Conservation (phyloP, 148 eudicot genomes). For the Cornus florida region DNA sequence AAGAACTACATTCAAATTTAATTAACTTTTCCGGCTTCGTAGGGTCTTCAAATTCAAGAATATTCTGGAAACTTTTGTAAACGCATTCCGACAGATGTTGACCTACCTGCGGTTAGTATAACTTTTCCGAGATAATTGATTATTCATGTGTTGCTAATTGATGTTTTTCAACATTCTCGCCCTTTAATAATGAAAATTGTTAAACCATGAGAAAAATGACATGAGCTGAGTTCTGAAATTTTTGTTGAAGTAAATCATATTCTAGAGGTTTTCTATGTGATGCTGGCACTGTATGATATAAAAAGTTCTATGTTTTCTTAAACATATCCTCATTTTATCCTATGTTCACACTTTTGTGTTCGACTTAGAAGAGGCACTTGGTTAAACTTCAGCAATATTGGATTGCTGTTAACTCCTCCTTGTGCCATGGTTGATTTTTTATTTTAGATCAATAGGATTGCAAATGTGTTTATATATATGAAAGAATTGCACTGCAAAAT, state of each 20-base stretch:
- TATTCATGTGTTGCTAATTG: background rate
- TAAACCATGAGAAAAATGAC: background rate
- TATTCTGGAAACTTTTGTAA: conserved; percentile 94
- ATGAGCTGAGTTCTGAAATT: background rate
- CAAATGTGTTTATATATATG: no score
- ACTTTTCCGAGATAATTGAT: conserved; percentile 13
- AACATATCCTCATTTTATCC: no score
- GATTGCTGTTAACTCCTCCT: no score
- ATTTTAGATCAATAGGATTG: no score
- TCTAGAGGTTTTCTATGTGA: no score
- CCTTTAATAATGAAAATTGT: background rate
- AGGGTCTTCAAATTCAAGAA: conserved; percentile 96
- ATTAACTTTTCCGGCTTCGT: background rate
- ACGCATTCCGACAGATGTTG: conserved; percentile 98
- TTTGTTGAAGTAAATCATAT: background rate
- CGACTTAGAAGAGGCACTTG: no score
- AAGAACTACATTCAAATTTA: background rate
- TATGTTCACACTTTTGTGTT: no score
- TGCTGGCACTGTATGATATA: no score
- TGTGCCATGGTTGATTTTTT: no score
- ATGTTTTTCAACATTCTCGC: background rate
- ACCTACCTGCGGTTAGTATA: conserved; percentile 84
- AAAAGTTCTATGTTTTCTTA: no score
- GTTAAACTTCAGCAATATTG: no score
- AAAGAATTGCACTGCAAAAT: no score